These are phyloP conservation scores for Penicillium carneum DNA, from an alignment of 2,329 filamentous ascomycete genomes.

Conservation along the genomic window DNA sequence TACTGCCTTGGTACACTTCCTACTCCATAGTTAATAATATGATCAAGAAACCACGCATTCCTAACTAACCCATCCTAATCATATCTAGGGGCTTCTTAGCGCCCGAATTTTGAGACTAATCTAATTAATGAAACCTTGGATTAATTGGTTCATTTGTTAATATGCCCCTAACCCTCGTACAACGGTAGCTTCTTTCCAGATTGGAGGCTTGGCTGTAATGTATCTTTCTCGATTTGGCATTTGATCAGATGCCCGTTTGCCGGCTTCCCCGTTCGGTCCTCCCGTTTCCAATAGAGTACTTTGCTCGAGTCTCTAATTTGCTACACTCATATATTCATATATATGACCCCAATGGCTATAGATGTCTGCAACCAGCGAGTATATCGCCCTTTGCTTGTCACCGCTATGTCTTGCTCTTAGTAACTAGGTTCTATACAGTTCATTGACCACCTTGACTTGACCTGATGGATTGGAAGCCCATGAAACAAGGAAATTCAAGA, in stretches of 20 bases:
- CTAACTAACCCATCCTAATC: not conserved
- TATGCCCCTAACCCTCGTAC: not conserved
- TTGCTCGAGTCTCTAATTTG: slow-evolving; percentile 4
- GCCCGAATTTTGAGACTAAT: slow-evolving; percentile 8
- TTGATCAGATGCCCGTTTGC: slow-evolving; percentile 20
- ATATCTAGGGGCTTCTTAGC: slow-evolving; percentile 14
- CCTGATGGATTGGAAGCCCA: not conserved
- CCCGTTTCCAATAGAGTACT: slow-evolving; percentile 15
- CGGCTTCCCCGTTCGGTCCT: slow-evolving; percentile 34
- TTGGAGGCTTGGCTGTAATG: not conserved
- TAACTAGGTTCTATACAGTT: not conserved
- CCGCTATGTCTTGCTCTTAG: slow-evolving; percentile 16
- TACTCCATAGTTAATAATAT: not conserved
- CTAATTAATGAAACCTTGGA: not conserved
- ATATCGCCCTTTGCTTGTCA: slow-evolving; percentile 3
- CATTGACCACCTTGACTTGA: not conserved
- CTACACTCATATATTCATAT: not conserved
- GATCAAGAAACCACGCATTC: no score
- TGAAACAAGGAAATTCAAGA: not conserved
- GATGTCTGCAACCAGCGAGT: not conserved
- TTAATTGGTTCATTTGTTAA: slow-evolving; percentile 1
- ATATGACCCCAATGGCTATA: not conserved
- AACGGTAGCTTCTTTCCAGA: not conserved
- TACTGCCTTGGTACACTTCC: not conserved
- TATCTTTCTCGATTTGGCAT: slow-evolving; percentile 17